Conservation (phyloP, 768 basidiomycete genomes). For the Boletus patriciae region DNA sequence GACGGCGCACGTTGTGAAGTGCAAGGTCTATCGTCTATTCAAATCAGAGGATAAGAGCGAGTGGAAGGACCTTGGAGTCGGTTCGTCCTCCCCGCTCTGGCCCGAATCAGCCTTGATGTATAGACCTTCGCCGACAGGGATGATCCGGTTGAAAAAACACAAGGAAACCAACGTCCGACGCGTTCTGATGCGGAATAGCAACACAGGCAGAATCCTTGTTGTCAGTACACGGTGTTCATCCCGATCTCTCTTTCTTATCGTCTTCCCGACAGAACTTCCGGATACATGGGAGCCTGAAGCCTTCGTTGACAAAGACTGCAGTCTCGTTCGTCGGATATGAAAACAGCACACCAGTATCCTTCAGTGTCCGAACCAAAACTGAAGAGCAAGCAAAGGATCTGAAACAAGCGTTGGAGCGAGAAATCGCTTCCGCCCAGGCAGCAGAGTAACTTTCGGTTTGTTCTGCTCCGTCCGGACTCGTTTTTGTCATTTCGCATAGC, state of each 20-base stretch:
- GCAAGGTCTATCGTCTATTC: slow-evolving; percentile 62
- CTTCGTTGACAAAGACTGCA: slow-evolving; percentile 49
- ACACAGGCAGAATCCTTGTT: slow-evolving; percentile 71
- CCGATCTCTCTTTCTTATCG: neutral
- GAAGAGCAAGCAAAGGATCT: slow-evolving; percentile 58
- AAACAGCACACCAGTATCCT: slow-evolving; percentile 52
- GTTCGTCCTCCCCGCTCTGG: slow-evolving; percentile 39
- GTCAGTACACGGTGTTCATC: slow-evolving; percentile 43
- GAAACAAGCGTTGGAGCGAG: slow-evolving; percentile 60
- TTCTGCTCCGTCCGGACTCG: neutral
- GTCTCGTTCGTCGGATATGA: slow-evolving; percentile 74
- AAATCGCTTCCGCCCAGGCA: slow-evolving; percentile 50
- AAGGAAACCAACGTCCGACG: slow-evolving; percentile 59
- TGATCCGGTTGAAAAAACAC: slow-evolving; percentile 72
- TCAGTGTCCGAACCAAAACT: slow-evolving; percentile 59
- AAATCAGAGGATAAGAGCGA: slow-evolving; percentile 47
- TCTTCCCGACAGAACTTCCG: slow-evolving; percentile 64
- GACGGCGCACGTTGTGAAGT: slow-evolving; percentile 55
- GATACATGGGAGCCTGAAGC: slow-evolving; percentile 58
- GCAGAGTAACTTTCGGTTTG: slow-evolving; percentile 10
- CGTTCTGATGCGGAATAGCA: slow-evolving; percentile 68
- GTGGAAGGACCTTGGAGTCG: slow-evolving; percentile 70
- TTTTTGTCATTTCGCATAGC: slow-evolving; percentile 16
- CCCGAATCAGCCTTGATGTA: neutral
- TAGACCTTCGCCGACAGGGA: slow-evolving; percentile 42